Base-by-base conservation (phyloP, 495 filamentous ascomycete genomes). In the Aspergillus hancockii region DNA sequence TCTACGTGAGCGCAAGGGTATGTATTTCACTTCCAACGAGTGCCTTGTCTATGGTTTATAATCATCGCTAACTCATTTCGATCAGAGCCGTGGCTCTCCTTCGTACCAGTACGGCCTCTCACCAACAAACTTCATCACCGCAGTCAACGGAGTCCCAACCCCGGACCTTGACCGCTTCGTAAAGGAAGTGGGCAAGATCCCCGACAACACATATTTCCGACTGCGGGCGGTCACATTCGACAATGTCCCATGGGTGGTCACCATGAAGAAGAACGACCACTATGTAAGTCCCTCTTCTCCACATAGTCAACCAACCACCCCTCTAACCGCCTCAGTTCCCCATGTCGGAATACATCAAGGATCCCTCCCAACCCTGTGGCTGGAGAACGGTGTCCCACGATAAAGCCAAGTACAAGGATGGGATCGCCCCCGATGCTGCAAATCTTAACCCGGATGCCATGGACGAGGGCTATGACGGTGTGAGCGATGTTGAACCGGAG, bases 261-360 rank as follows among this genome's bases (percentile, higher is more conserved):
- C 93, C 25, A 97, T 99, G 87, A 99, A 99, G 86, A 99, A 99
- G 85, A 95, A 96, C 71, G 95, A 99, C 71, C 94, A 99, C 73
- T 99, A 99, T 70, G 82, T 85, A 66, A 72, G 79, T 68, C 8
- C 38, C 46, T 22, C 13, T 36, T 19, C n/a, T n/a, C 22, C 38
- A 5, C 9, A 45, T 5, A 16, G 16, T 25, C 9, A 36, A n/a
- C 13, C 52, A 1, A 14, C 3, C 14, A 16, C 5, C 10, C 38
- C 25, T 53, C 58, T 55, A 41, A 51, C 34, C n/a, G 9, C 23
- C 1, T n/a, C 51, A 79, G 76, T 96, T 96, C 82, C 90, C 91
- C 12, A 93, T 90, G 59, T 88, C 91, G 69, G 91, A 96, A 72
- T 92, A 90, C 71, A 82, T 89, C 67, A 92, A 93, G 67, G 89